phyloP scores from a whole-genome alignment of 2,329 filamentous ascomycete genomes.

The Fusarium bactridioides region DNA sequence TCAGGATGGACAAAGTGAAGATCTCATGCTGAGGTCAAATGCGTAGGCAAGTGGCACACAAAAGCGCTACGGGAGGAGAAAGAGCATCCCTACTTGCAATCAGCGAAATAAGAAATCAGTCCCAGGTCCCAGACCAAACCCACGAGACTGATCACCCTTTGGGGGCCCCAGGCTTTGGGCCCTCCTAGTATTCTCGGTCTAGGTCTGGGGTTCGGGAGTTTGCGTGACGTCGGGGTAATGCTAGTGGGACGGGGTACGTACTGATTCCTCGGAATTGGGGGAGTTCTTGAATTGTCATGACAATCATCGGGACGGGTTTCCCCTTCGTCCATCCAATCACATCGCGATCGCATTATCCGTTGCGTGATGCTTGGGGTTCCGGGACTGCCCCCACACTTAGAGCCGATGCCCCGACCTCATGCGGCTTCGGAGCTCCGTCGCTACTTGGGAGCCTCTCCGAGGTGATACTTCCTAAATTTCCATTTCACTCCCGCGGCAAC shows the following conservation, averaged over 20 bases:
- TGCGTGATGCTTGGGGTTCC: conserved; percentile 4
- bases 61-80: not conserved
- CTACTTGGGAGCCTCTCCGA: conserved; percentile 28
- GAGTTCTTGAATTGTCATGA: conserved; percentile 4
- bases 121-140: not conserved
- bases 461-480: conserved; percentile 18
- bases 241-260: conserved; percentile 16
- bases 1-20: conserved; percentile 33
- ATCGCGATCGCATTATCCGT: conserved; percentile 19
- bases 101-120: not conserved
- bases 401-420: conserved; percentile 40
- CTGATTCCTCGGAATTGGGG: conserved; percentile 22
- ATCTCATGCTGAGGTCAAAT: conserved; percentile 29
- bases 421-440: conserved; percentile 40
- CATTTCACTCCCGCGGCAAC: conserved; percentile 22
- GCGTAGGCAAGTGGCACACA: not conserved
- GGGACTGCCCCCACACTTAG: conserved; percentile 35
- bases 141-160: conserved; percentile 25
- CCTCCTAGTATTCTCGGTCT: conserved; percentile 12
- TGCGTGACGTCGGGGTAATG: conserved; percentile 35
- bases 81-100: not conserved
- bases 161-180: conserved; percentile 2
- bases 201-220: conserved; percentile 34
- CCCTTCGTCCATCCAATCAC: conserved; percentile 26
- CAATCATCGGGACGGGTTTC: conserved; percentile 16